phyloP scores from a whole-genome alignment of 345 rosid species.

The Lumnitzera littorea region DNA sequence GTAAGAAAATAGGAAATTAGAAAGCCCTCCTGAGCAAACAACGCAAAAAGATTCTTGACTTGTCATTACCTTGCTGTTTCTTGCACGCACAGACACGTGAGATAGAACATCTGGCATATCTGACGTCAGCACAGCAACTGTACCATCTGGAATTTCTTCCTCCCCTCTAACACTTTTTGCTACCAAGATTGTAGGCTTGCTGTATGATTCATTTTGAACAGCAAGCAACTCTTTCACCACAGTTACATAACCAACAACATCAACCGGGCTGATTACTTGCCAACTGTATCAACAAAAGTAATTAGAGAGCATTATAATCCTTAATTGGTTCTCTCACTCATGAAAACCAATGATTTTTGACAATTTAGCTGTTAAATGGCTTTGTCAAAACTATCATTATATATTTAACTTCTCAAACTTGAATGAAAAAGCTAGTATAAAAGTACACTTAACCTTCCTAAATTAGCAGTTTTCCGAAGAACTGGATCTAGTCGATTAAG shows the following conservation, averaged over 20 bases:
- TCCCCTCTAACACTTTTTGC: constrained; percentile 94
- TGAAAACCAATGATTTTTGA: too few relatives aligned
- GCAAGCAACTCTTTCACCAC: constrained; percentile 80
- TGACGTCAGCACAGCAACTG: constrained; percentile 95
- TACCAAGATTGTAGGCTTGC: constrained; percentile 75
- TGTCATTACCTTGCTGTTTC: constrained; percentile 79
- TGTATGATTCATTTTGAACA: constrained; percentile 78
- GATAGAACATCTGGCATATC: constrained; percentile 99
- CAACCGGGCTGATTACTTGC: constrained; percentile 98
- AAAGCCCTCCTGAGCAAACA: constrained; percentile 11
- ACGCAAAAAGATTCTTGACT: constrained; percentile 11
- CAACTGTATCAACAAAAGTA: constrained; percentile 54
- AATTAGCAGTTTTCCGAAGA: constrained; percentile 85
- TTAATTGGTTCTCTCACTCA: too few relatives aligned
- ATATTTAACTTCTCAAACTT: background rate
- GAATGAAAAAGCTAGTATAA: too few relatives aligned
- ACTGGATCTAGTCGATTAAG: constrained; percentile 93
- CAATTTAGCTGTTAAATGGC: too few relatives aligned
- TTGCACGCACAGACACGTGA: constrained; percentile 99
- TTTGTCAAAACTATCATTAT: background rate
- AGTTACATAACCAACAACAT: constrained; percentile 72
- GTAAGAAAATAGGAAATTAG: constrained; percentile 15
- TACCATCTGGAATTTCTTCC: constrained; percentile 97
- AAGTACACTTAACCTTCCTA: constrained; percentile 60
- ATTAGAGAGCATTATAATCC: background rate